phyloP scores from a whole-genome alignment of 306 rosid species.

The Lupinus albus region DNA sequence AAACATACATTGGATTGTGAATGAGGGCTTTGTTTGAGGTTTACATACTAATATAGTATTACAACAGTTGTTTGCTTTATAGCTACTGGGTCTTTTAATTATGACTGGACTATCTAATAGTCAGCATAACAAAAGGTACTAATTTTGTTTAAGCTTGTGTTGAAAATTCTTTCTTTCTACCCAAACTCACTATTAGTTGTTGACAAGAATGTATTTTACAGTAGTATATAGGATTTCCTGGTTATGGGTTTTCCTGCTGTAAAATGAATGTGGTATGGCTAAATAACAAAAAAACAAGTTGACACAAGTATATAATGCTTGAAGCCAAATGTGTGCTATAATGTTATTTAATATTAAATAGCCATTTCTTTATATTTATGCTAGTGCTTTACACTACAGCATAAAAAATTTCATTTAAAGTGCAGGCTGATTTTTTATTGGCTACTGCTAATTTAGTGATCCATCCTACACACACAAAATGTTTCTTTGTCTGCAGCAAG shows the following conservation, averaged over 20 bases:
- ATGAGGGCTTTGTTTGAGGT: slow-evolving; percentile 11
- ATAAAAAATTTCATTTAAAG: slow-evolving; percentile 5
- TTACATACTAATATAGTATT: slow-evolving; percentile 3
- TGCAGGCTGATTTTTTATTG: slow-evolving; percentile 35
- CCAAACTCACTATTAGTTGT: neutral
- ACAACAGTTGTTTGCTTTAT: slow-evolving; percentile 27
- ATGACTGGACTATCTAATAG: slow-evolving; percentile 32
- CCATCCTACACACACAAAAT: slow-evolving; percentile 1
- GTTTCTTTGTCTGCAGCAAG: slow-evolving; percentile 72
- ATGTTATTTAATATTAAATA: slow-evolving; percentile 16
- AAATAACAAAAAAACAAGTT: slow-evolving; percentile 5
- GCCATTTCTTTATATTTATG: neutral
- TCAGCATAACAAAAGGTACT: slow-evolving; percentile 11
- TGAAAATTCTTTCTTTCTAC: slow-evolving; percentile 10
- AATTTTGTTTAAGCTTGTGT: slow-evolving; percentile 5
- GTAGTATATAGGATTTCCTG: slow-evolving; percentile 16
- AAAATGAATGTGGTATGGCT: slow-evolving; percentile 1
- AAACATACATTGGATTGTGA: slow-evolving; percentile 9
- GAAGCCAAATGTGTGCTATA: slow-evolving; percentile 24
- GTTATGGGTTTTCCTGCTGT: slow-evolving; percentile 1
- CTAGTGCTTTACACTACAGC: neutral
- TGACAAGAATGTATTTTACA: slow-evolving; percentile 18
- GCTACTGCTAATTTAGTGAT: slow-evolving; percentile 8
- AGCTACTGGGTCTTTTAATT: slow-evolving; percentile 27
- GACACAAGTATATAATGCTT: slow-evolving; percentile 35